Evolutionary conservation across 129 eudicot species (phyloP), one percentile per base, ranked within the genome.

Genomic region (Gnaphalium uliginosum): DNA sequence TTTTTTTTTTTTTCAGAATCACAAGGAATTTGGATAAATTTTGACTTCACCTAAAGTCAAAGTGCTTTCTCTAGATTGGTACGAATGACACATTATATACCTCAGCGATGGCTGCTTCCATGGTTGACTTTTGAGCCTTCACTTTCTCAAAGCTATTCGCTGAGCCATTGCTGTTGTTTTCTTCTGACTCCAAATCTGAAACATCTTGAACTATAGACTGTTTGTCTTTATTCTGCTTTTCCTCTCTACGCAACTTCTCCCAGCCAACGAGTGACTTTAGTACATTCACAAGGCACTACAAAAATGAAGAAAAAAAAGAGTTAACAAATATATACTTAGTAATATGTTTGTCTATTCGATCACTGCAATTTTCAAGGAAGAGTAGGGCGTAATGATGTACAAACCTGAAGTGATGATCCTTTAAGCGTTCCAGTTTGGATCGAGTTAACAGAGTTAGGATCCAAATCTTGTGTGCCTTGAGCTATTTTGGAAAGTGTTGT

Each of bases 31-130:
- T 2, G 59, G 66, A 76, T 11, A 37, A 35, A 19, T 54, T 51
- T 76, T 77, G 32, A 77, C 56, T 50, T 48, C 58, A 78, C 78
- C 60, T 30, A 51, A 48, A 70, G 57, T 60, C 66, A 71, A 50
- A 62, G 59, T 71, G 56, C 64, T 61, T 2, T 61, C 15, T 63
- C 46, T 30, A 58, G 50, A 1, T 77, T 69, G 39, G 41, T 69
- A 50, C 11, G 26, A 70, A 71, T 22, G 56, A 39, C 41, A 29
- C 39, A 71, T 63, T 18, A 70, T 25, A 48, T 83, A 90, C 98
- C 96, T 87, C 92, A 61, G 98, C 76, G 58, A 93, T 85, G 54
- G 93, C 90, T 71, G 96, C 92, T 88, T 93, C 96, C 85, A 93
- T 77, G 72, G 92, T 90, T 24, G 96, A 93, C 71, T 90, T 88